phyloP scores from a whole-genome alignment of 2,329 filamentous ascomycete genomes.

The Monilinia aucupariae region DNA sequence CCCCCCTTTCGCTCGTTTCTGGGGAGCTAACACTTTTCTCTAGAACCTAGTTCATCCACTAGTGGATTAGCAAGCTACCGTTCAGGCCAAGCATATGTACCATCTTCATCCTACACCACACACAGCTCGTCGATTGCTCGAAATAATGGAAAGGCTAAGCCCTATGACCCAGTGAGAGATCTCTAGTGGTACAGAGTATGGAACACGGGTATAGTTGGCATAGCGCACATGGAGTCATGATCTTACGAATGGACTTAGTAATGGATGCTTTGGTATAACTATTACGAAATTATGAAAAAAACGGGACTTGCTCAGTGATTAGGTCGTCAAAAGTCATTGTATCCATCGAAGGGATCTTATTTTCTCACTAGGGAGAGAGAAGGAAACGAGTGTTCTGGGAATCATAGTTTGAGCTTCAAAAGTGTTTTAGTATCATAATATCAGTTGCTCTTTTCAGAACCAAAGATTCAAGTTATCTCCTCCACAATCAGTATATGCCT shows the following conservation, averaged over 20 bases:
- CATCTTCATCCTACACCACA: not conserved
- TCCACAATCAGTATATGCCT: not conserved
- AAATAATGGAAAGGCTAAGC: not conserved
- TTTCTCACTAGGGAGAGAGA: not conserved
- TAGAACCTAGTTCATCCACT: not conserved
- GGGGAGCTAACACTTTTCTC: not conserved
- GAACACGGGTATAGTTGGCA: not conserved
- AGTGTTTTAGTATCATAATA: slow-evolving; percentile 8
- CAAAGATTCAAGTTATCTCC: not conserved
- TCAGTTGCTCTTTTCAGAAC: not conserved
- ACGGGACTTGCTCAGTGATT: not conserved
- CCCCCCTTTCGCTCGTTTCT: not conserved
- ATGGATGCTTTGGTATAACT: not conserved
- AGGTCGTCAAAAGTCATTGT: not conserved
- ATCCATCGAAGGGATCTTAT: not conserved
- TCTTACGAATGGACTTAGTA: not conserved
- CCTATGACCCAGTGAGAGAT: slow-evolving; percentile 24
- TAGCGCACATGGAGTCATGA: not conserved
- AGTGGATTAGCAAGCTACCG: slow-evolving; percentile 1
- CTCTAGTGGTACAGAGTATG: not conserved
- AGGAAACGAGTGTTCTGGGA: not conserved
- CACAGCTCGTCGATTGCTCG: slow-evolving; percentile 4
- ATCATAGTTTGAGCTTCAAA: not conserved
- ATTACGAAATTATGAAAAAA: not conserved
- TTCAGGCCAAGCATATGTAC: not conserved